Percentiles rank a stretch among this genome's conserved stretches.
These are phyloP conservation scores for Lentinula raphanica DNA, from an alignment of 768 basidiomycete genomes.

Conservation along the genomic window DNA sequence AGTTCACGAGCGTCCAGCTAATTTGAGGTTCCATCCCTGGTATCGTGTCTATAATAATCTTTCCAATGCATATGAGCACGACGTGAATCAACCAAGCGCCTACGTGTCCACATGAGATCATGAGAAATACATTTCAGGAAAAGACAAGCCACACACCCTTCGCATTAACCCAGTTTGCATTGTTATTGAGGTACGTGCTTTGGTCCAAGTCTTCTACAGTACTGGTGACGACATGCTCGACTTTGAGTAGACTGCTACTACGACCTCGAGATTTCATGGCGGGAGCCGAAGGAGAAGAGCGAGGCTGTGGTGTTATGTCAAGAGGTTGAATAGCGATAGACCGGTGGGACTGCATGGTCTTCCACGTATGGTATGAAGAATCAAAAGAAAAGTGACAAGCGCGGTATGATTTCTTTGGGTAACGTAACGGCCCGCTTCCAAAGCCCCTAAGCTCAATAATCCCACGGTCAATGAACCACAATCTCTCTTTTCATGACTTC, in stretches of 20 bases:
- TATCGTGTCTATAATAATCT: slow-evolving; percentile 88
- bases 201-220: slow-evolving; percentile 77
- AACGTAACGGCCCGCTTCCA: not conserved
- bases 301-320: slow-evolving; percentile 22
- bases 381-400: not conserved
- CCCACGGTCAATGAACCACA: too few relatives aligned
- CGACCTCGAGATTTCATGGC: slow-evolving; percentile 45
- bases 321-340: slow-evolving; percentile 53
- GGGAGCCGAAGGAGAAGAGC: slow-evolving; percentile 17
- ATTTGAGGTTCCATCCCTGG: slow-evolving; percentile 92
- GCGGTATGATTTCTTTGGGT: not conserved
- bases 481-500: not conserved
- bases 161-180: slow-evolving; percentile 91
- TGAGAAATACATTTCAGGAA: not conserved
- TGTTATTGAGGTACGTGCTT: slow-evolving; percentile 75
- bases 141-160: slow-evolving; percentile 54
- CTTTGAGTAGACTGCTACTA: slow-evolving; percentile 75
- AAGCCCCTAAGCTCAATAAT: too few relatives aligned
- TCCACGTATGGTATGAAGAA: slow-evolving; percentile 1
- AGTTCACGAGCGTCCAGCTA: slow-evolving; percentile 92
- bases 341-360: slow-evolving; percentile 20
- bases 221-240: slow-evolving; percentile 73
- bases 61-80: slow-evolving; percentile 84
- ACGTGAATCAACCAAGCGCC: slow-evolving; percentile 98
- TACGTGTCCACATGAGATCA: slow-evolving; percentile 24